phyloP scores from a whole-genome alignment of 176 grass and related monocot species.

The Rhipidocladum racemiflorum region DNA sequence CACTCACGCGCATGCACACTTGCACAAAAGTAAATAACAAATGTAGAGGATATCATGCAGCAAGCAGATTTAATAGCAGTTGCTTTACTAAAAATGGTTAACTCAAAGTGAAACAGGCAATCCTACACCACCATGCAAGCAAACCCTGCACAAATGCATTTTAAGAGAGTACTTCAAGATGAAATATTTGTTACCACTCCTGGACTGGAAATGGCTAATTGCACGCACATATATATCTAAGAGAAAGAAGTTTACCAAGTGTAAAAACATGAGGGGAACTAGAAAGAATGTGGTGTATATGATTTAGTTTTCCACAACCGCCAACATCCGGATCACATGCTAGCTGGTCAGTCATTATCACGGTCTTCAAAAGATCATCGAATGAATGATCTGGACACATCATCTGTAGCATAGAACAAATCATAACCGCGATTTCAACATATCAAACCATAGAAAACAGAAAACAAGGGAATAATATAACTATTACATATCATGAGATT shows the following conservation, averaged over 20 bases:
- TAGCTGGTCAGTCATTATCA: conserved; percentile 86
- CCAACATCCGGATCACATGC: conserved; percentile 78
- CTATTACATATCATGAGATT: conserved; percentile 30
- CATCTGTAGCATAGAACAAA: conserved; percentile 45
- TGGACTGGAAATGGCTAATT: not conserved
- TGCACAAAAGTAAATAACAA: conserved; percentile 11
- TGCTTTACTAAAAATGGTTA: conserved; percentile 3
- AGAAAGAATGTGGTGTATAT: conserved; percentile 91
- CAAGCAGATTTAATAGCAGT: conserved; percentile 28
- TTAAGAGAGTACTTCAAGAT: not conserved
- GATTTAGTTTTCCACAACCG: conserved; percentile 79
- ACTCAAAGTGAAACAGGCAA: conserved; percentile 4
- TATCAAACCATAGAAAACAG: conserved; percentile 11
- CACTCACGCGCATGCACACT: not conserved
- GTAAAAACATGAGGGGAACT: conserved; percentile 84
- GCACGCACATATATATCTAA: conserved; percentile 10
- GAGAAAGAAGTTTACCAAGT: conserved; percentile 61
- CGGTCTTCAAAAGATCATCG: conserved; percentile 86
- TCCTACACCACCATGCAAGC: not conserved
- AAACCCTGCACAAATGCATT: not conserved
- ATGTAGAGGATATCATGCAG: conserved; percentile 16
- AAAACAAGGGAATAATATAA: conserved; percentile 8
- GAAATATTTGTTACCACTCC: conserved; percentile 3
- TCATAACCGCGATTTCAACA: not conserved
- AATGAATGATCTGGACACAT: conserved; percentile 77